These are phyloP conservation scores for Hemerocallis citrina DNA, from an alignment of 106 monocot species.

Conservation along the genomic window DNA sequence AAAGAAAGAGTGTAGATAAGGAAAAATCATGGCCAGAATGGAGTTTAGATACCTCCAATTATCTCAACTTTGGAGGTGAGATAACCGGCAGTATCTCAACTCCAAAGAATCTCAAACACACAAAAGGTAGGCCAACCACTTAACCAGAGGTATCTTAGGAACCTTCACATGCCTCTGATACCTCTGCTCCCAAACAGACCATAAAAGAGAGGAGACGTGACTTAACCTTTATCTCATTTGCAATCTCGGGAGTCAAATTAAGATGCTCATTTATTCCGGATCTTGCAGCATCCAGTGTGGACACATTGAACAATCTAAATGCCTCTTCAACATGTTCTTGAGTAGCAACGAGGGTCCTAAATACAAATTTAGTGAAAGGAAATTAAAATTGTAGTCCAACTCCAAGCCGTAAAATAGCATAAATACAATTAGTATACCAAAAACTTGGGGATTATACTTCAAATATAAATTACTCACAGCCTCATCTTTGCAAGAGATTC, in stretches of 20 bases:
- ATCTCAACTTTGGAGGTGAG: too few species aligned
- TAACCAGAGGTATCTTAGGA: too few species aligned
- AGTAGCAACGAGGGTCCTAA: constrained; percentile 75
- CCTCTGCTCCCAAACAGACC: too few species aligned
- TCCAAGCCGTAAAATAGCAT: background rate
- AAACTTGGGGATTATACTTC: background rate
- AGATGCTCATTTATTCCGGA: constrained; percentile 94
- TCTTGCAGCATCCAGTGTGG: constrained; percentile 93
- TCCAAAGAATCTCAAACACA: too few species aligned
- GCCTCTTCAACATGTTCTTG: constrained; percentile 97
- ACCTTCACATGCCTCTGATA: too few species aligned
- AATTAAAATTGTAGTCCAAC: background rate
- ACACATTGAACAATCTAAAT: constrained; percentile 86
- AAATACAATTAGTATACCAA: background rate
- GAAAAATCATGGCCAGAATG: background rate
- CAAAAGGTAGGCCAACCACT: too few species aligned
- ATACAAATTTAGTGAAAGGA: background rate
- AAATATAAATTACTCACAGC: constrained; percentile 45
- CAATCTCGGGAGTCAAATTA: constrained; percentile 89
- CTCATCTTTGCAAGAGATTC: constrained; percentile 97
- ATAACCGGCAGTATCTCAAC: too few species aligned
- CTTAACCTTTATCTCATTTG: constrained; percentile 89
- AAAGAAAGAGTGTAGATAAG: too few species aligned
- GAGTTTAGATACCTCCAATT: too few species aligned
- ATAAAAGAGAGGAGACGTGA: background rate